Conservation (phyloP, 176 grass and related monocot genomes). For the Paspalum vaginatum region DNA sequence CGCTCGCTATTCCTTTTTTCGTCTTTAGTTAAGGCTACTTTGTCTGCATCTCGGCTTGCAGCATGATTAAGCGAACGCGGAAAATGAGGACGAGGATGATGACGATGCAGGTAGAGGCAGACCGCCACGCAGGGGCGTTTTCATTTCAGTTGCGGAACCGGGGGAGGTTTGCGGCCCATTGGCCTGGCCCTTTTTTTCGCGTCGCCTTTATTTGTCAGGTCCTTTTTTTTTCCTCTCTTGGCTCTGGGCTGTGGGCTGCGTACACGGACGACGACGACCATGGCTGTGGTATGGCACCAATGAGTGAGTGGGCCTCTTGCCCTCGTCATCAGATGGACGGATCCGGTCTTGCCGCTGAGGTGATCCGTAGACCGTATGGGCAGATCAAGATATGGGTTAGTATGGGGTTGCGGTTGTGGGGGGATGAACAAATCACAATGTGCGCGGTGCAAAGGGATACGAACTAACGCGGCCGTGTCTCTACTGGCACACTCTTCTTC, state of each 20-base stretch:
- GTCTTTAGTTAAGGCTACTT: slow-evolving; percentile 26
- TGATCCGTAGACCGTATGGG: neutral
- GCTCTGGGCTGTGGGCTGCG: neutral
- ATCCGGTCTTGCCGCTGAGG: no score
- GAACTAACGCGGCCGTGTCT: neutral
- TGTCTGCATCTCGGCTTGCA: slow-evolving; percentile 39
- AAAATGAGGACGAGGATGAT: neutral
- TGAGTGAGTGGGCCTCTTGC: neutral
- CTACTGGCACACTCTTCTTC: neutral
- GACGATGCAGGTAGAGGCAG: neutral
- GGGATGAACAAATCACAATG: neutral
- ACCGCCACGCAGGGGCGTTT: no score
- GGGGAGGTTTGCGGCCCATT: neutral
- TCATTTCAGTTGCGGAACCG: no score
- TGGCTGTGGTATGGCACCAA: neutral
- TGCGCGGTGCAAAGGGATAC: neutral
- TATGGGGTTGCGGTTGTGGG: neutral
- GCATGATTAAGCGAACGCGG: neutral
- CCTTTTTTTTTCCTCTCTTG: neutral
- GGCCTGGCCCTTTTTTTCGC: no score
- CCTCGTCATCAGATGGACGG: neutral
- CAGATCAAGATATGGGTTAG: neutral
- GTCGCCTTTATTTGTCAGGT: neutral
- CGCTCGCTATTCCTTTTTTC: neutral
- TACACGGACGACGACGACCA: neutral